Percentiles rank a stretch among this genome's conserved stretches.
phyloP scores from a whole-genome alignment of 225 moss, liverwort and hornwort species.

The Rhytidiadelphus loreus region DNA sequence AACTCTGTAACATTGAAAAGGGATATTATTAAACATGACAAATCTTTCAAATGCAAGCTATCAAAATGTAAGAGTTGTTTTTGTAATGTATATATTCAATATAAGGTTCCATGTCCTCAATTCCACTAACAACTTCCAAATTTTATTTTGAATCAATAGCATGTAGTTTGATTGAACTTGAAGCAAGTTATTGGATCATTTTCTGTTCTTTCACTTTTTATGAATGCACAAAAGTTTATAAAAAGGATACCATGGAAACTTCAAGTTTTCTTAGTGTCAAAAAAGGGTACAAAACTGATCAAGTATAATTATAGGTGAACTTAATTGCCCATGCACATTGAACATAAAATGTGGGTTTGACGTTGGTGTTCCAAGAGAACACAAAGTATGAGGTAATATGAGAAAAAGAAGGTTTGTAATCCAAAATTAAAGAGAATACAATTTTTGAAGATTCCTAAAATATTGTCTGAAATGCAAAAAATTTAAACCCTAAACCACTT shows the following conservation, averaged over 20 bases:
- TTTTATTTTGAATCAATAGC: neutral
- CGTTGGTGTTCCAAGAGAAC: neutral
- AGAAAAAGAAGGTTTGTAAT: neutral
- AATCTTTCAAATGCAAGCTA: neutral
- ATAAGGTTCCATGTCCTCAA: neutral
- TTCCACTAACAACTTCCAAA: neutral
- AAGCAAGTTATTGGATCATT: neutral
- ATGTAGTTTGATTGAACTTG: neutral
- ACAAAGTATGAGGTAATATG: neutral
- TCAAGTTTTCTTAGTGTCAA: no score
- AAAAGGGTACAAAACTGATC: neutral
- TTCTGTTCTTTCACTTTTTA: neutral
- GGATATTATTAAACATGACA: neutral
- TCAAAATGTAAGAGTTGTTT: neutral
- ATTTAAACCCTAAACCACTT: neutral
- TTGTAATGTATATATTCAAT: neutral
- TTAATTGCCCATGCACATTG: neutral
- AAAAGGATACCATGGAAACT: neutral
- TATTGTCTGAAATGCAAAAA: neutral
- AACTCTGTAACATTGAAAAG: neutral
- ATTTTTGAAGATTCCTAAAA: neutral
- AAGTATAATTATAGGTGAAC: neutral
- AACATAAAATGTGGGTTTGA: neutral
- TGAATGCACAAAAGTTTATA: neutral
- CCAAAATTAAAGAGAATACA: neutral